phyloP scores from a whole-genome alignment of 2,329 filamentous ascomycete species.

The Proliferodiscus dingleyae region DNA sequence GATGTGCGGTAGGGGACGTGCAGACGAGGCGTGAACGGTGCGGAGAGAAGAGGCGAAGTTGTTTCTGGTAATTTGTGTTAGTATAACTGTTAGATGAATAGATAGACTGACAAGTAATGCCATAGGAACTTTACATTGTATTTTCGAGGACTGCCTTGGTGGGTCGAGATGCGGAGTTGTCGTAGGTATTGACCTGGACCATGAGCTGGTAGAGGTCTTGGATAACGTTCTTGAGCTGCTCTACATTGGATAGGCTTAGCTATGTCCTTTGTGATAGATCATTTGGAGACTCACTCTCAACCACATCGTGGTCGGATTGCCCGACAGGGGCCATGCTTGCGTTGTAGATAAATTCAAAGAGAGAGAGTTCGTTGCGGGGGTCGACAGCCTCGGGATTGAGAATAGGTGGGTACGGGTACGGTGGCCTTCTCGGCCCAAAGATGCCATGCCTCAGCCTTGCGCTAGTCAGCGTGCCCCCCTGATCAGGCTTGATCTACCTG shows the following conservation, averaged over 20 bases:
- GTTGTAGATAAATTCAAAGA: not conserved
- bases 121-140: conserved; percentile 40
- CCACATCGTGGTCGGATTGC: conserved; percentile 32
- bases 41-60: conserved; percentile 38
- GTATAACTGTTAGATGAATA: not conserved
- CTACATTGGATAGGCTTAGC: conserved; percentile 33
- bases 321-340: conserved; percentile 33
- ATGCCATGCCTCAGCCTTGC: conserved; percentile 4
- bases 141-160: conserved; percentile 49
- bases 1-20: conserved; percentile 42
- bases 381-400: too few species aligned
- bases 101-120: conserved; percentile 1
- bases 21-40: conserved; percentile 25
- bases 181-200: conserved; percentile 59
- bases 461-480: too few species aligned
- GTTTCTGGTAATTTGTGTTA: conserved; percentile 26
- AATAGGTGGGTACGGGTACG: too few species aligned
- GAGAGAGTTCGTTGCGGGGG: not conserved
- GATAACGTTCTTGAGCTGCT: conserved; percentile 56
- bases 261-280: not conserved
- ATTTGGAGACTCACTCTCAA: conserved; percentile 30
- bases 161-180: conserved; percentile 42
- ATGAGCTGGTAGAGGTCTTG: conserved; percentile 60
- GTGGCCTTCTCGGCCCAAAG: too few species aligned
- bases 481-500: too few species aligned